These are phyloP conservation scores for Hymenoscyphus fraxineus DNA, from an alignment of 2,329 filamentous ascomycete species.

Conservation along the genomic window DNA sequence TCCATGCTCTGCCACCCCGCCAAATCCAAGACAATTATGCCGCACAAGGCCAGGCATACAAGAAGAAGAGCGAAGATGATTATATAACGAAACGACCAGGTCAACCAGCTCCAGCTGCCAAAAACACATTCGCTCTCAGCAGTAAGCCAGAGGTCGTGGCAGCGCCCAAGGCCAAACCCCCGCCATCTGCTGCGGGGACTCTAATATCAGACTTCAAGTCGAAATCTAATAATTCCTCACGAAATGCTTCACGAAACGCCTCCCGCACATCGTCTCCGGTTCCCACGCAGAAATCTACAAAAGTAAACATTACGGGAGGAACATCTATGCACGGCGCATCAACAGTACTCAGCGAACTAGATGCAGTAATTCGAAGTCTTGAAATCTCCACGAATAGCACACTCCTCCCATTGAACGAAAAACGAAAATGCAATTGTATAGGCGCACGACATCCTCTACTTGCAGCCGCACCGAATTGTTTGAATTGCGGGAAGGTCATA, in stretches of 20 bases:
- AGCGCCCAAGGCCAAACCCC: slow-evolving; percentile 39
- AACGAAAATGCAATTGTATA: slow-evolving; percentile 80
- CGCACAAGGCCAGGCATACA: slow-evolving; percentile 62
- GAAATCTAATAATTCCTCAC: slow-evolving; percentile 48
- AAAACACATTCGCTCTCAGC: slow-evolving; percentile 40
- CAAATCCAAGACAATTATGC: slow-evolving; percentile 60
- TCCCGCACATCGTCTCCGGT: slow-evolving; percentile 47
- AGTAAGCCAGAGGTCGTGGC: slow-evolving; percentile 49
- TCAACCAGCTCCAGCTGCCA: slow-evolving; percentile 38
- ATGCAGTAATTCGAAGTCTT: slow-evolving; percentile 80
- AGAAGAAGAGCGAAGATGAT: slow-evolving; percentile 68
- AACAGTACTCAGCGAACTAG: slow-evolving; percentile 65
- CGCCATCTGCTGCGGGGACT: slow-evolving; percentile 65
- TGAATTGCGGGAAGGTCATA: slow-evolving; percentile 89
- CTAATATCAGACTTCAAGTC: slow-evolving; percentile 75
- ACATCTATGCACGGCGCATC: slow-evolving; percentile 79
- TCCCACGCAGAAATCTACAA: slow-evolving; percentile 48
- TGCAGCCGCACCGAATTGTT: slow-evolving; percentile 87
- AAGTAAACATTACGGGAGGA: slow-evolving; percentile 71
- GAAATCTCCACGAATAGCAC: slow-evolving; percentile 90
- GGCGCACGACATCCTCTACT: slow-evolving; percentile 84
- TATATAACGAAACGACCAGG: slow-evolving; percentile 57
- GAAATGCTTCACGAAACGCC: slow-evolving; percentile 50
- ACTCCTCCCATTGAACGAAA: slow-evolving; percentile 52
- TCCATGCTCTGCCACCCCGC: slow-evolving; percentile 63